These are phyloP conservation scores for Globisporangium parvum DNA, from an alignment of 352 stramenopile genomes.

Conservation along the genomic window DNA sequence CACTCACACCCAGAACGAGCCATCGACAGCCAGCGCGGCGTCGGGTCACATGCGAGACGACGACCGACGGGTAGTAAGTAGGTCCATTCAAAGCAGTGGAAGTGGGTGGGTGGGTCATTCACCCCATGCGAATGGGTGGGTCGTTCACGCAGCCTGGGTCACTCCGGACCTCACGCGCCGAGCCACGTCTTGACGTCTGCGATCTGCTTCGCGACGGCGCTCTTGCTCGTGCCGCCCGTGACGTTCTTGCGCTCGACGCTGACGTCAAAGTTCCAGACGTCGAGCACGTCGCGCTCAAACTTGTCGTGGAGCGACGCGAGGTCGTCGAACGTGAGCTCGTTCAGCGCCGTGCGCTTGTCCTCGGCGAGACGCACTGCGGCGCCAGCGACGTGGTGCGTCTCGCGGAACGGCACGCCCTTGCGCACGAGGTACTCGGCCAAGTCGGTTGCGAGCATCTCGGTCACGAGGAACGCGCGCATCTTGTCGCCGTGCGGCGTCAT, in stretches of 20 bases:
- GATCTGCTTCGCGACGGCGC: conserved; percentile 77
- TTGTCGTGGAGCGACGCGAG: conserved; percentile 81
- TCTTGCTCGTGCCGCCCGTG: conserved; percentile 76
- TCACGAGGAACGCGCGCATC: conserved; percentile 93
- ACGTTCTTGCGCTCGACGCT: conserved; percentile 91
- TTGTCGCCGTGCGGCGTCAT: conserved; percentile 94
- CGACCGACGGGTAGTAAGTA: background rate
- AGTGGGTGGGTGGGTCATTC: background rate
- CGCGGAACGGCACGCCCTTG: conserved; percentile 98
- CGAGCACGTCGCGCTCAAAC: conserved; percentile 88
- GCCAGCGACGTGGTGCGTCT: conserved; percentile 99
- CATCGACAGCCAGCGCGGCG: no score
- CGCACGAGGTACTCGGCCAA: conserved; percentile 98
- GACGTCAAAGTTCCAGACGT: conserved; percentile 88
- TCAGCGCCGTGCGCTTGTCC: conserved; percentile 81
- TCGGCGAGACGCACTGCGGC: conserved; percentile 91
- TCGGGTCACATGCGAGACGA: background rate
- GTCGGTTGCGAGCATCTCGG: conserved; percentile 99
- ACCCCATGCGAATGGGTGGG: background rate
- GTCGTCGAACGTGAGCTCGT: conserved; percentile 87
- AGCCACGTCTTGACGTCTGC: conserved; percentile 69
- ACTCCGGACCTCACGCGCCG: conserved; percentile 14
- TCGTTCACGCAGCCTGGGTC: no score
- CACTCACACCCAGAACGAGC: no score
- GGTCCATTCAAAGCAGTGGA: background rate